Evolutionary conservation across 179 eudicot species (phyloP).

Genomic region (Amaranthus tricolor): DNA sequence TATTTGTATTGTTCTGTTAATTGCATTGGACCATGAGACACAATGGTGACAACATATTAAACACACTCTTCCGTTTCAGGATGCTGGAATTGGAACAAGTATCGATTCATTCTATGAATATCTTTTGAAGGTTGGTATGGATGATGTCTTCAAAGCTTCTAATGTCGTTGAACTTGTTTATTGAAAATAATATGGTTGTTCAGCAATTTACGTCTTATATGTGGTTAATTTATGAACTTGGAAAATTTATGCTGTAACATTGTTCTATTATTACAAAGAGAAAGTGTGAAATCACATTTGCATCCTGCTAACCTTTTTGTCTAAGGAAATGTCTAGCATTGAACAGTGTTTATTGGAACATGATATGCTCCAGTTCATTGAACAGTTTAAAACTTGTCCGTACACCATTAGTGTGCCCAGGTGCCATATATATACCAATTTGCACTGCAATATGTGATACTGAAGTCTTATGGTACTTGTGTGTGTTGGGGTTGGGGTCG

Average conservation of each 20-base stretch:
- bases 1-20: not conserved
- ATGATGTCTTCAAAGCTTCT: constrained; percentile 10
- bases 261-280: not conserved
- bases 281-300: not conserved
- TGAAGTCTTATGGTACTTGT: too few species aligned
- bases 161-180: not conserved
- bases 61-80: constrained; percentile 48
- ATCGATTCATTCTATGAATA: constrained; percentile 98
- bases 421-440: not conserved
- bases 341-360: not conserved
- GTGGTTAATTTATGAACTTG: not conserved
- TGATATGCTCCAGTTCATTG: not conserved
- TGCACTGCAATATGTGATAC: too few species aligned
- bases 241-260: not conserved
- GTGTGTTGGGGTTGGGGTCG: too few species aligned
- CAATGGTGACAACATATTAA: not conserved
- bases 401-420: not conserved
- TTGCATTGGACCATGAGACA: constrained; percentile 2
- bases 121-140: constrained; percentile 79
- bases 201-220: not conserved
- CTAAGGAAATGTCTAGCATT: not conserved
- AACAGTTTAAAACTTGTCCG: not conserved
- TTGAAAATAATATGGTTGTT: not conserved
- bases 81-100: constrained; percentile 99
- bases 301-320: not conserved